phyloP scores from a whole-genome alignment of 2,329 filamentous ascomycete genomes.

The Alternaria ethzedia region DNA sequence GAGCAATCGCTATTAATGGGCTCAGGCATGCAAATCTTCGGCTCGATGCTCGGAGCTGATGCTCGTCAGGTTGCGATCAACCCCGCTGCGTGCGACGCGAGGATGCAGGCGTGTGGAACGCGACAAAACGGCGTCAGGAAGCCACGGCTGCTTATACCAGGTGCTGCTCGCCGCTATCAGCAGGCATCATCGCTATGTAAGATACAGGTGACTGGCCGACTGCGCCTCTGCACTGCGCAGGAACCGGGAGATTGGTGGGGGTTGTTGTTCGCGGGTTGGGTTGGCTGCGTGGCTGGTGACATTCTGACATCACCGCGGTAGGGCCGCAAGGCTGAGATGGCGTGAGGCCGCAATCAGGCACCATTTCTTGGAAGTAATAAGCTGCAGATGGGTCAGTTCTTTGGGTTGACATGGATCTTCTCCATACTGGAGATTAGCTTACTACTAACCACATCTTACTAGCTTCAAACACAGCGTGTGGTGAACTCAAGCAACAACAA shows the following conservation, averaged over 20 bases:
- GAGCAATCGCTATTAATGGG: slow-evolving; percentile 1
- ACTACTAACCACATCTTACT: background rate
- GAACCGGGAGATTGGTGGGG: slow-evolving; percentile 18
- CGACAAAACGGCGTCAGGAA: slow-evolving; percentile 3
- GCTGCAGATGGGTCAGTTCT: background rate
- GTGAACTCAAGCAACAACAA: background rate
- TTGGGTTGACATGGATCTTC: background rate
- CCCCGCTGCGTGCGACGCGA: slow-evolving; percentile 21
- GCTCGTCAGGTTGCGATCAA: slow-evolving; percentile 27
- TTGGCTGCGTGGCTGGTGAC: slow-evolving; percentile 12
- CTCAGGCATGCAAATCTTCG: slow-evolving; percentile 19
- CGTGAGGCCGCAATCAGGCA: slow-evolving; percentile 25
- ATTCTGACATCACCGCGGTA: slow-evolving; percentile 26
- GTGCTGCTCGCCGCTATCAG: slow-evolving; percentile 15
- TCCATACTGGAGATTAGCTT: background rate
- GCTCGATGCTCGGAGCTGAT: slow-evolving; percentile 23
- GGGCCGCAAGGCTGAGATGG: slow-evolving; percentile 20
- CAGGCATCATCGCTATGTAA: slow-evolving; percentile 17
- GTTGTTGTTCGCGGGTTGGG: slow-evolving; percentile 19
- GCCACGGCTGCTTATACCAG: slow-evolving; percentile 18
- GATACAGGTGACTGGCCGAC: slow-evolving; percentile 31
- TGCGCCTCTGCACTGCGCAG: slow-evolving; percentile 33
- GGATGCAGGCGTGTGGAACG: slow-evolving; percentile 14
- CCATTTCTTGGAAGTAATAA: background rate
- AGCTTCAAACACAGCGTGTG: background rate